Evolutionary conservation across 495 filamentous ascomycete species (phyloP).

Genomic region (Tuber magnatum): DNA sequence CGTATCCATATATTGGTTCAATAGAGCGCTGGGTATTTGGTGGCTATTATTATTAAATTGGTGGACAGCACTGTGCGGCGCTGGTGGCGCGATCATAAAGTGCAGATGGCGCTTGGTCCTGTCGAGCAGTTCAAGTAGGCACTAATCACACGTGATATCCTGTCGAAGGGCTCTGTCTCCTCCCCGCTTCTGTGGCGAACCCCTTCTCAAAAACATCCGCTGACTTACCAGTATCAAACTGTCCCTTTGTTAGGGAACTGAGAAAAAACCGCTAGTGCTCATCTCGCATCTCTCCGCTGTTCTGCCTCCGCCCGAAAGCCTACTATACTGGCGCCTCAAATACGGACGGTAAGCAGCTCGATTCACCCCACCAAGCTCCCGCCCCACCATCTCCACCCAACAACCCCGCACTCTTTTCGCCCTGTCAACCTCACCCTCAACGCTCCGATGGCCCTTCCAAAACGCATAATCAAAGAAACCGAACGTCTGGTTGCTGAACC

Average conservation of each 20-base stretch:
- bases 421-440: slow-evolving; percentile 21
- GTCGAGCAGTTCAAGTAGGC: background rate
- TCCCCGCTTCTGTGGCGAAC: background rate
- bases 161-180: background rate
- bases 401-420: slow-evolving; percentile 34
- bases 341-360: background rate
- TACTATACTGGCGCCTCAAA: background rate
- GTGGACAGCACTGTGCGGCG: background rate
- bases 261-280: background rate
- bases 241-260: background rate
- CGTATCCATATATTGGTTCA: background rate
- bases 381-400: background rate
- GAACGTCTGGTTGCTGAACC: slow-evolving; percentile 94
- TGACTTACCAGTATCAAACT: background rate
- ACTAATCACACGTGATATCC: background rate
- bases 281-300: background rate
- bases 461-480: slow-evolving; percentile 97
- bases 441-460: slow-evolving; percentile 56
- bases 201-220: background rate
- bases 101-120: background rate
- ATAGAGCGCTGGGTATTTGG: background rate
- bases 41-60: background rate
- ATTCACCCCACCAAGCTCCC: background rate
- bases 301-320: background rate
- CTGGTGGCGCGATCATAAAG: background rate